A percentile compares a stretch with the other conserved stretches of the same genome.
Evolutionary conservation across 2,329 filamentous ascomycete genomes (phyloP).

Genomic region (Penicillium expansum): DNA sequence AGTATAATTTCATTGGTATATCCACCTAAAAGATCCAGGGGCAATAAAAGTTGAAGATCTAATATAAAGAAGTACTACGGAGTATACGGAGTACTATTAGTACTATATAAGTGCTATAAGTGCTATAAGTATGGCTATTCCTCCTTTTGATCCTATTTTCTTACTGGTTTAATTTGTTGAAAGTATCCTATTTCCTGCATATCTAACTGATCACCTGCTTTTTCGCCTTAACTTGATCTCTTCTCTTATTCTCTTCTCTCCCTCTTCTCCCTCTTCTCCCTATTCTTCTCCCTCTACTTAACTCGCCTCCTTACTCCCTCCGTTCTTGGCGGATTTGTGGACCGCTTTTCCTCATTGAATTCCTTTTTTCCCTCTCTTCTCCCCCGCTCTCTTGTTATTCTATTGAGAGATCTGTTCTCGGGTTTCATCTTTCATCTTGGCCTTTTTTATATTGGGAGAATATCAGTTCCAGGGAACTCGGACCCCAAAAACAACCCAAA

Average conservation of each 20-base stretch:
- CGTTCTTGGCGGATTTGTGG: slow-evolving; percentile 21
- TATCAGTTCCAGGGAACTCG: not conserved
- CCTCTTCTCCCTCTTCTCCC: not conserved
- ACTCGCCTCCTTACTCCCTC: slow-evolving; percentile 18
- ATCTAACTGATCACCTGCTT: not conserved
- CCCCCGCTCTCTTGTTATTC: not conserved
- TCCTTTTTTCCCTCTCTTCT: slow-evolving; percentile 7
- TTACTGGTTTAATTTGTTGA: not conserved
- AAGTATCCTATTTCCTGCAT: not conserved
- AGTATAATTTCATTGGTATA: not conserved
- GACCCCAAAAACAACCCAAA: not conserved
- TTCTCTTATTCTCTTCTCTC: not conserved
- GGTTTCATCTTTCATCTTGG: not conserved
- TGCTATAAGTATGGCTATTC: not conserved
- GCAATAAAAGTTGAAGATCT: not conserved
- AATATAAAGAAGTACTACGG: not conserved
- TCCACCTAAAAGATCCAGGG: not conserved
- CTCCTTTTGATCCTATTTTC: not conserved
- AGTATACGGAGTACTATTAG: not conserved
- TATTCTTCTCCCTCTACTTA: not conserved
- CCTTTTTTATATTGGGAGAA: not conserved
- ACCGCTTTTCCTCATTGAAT: slow-evolving; percentile 15
- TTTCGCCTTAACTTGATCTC: not conserved
- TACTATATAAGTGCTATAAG: too few relatives aligned
- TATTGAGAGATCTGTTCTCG: not conserved